phyloP scores from a whole-genome alignment of 2,329 filamentous ascomycete genomes.

The Penicillium glabrum region DNA sequence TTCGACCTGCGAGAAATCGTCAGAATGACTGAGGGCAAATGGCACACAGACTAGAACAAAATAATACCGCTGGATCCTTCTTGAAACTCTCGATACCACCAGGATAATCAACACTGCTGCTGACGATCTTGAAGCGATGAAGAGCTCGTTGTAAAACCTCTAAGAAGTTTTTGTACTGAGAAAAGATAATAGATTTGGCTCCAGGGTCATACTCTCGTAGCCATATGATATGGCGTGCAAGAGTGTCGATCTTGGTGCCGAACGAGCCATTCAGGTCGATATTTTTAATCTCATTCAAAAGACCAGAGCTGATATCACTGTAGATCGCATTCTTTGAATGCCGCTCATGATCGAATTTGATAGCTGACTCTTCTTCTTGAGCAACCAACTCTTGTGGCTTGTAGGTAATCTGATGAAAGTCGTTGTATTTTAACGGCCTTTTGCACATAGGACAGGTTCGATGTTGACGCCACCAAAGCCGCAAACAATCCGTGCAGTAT shows the following conservation, averaged over 20 bases:
- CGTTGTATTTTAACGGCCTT: slow-evolving; percentile 59
- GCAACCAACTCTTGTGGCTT: slow-evolving; percentile 73
- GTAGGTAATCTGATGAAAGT: slow-evolving; percentile 82
- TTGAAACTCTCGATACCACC: slow-evolving; percentile 76
- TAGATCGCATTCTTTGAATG: slow-evolving; percentile 63
- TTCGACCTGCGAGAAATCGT: slow-evolving; percentile 54
- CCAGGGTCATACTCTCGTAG: slow-evolving; percentile 80
- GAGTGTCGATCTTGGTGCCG: slow-evolving; percentile 85
- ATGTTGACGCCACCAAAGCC: slow-evolving; percentile 72
- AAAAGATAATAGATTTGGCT: slow-evolving; percentile 91
- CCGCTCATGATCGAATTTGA: slow-evolving; percentile 30
- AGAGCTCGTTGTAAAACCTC: slow-evolving; percentile 71
- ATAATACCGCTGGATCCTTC: slow-evolving; percentile 59
- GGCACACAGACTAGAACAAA: neutral
- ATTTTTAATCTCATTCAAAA: slow-evolving; percentile 76
- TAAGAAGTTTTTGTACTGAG: slow-evolving; percentile 83
- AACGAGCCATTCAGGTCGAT: slow-evolving; percentile 74
- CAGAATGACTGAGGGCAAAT: neutral
- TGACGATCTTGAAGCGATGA: slow-evolving; percentile 68
- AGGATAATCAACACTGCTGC: slow-evolving; percentile 66
- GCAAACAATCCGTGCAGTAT: slow-evolving; percentile 87
- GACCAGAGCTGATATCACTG: slow-evolving; percentile 68
- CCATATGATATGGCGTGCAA: slow-evolving; percentile 81
- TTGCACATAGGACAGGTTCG: slow-evolving; percentile 86
- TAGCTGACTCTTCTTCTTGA: slow-evolving; percentile 52